Evolutionary conservation across 2,329 filamentous ascomycete genomes (phyloP).

Genomic region (Aphanocladium album): DNA sequence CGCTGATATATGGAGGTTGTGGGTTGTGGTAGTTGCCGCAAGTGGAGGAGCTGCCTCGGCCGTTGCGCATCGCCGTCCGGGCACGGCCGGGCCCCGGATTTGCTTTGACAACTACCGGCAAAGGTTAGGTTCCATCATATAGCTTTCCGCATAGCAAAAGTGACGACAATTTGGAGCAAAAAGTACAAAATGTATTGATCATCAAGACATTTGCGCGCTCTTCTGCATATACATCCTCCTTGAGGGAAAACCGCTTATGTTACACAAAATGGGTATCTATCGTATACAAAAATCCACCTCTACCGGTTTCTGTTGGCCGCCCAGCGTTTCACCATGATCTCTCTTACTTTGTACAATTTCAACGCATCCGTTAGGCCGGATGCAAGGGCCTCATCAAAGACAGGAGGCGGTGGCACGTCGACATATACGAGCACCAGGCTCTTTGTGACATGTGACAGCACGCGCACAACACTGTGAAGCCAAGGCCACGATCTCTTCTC

Average conservation of each 20-base stretch:
- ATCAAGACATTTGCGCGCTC: background rate
- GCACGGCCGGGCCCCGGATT: background rate
- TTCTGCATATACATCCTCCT: background rate
- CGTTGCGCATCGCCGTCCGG: conserved; percentile 1
- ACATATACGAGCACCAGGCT: conserved; percentile 87
- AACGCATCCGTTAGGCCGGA: conserved; percentile 60
- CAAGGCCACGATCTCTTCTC: conserved; percentile 64
- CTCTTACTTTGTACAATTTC: conserved; percentile 67
- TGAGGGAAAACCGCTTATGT: background rate
- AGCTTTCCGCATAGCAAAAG: no score
- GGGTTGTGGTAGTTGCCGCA: conserved; percentile 3
- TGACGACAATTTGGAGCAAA: background rate
- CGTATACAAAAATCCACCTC: conserved; percentile 10
- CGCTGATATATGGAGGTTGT: conserved; percentile 8
- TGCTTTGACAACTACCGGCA: background rate
- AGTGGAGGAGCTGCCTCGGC: conserved; percentile 12
- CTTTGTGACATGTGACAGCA: conserved; percentile 86
- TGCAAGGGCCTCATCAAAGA: conserved; percentile 37
- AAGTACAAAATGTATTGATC: background rate
- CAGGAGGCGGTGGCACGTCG: conserved; percentile 70
- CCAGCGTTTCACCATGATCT: conserved; percentile 80
- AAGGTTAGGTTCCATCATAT: background rate
- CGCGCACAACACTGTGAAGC: conserved; percentile 84
- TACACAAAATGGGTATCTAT: conserved; percentile 12
- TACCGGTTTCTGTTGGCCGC: conserved; percentile 68